Percentiles rank a stretch among this genome's conserved stretches.
These are phyloP conservation scores for Russula griseocarnosa DNA, from an alignment of 768 basidiomycete species.

Conservation along the genomic window DNA sequence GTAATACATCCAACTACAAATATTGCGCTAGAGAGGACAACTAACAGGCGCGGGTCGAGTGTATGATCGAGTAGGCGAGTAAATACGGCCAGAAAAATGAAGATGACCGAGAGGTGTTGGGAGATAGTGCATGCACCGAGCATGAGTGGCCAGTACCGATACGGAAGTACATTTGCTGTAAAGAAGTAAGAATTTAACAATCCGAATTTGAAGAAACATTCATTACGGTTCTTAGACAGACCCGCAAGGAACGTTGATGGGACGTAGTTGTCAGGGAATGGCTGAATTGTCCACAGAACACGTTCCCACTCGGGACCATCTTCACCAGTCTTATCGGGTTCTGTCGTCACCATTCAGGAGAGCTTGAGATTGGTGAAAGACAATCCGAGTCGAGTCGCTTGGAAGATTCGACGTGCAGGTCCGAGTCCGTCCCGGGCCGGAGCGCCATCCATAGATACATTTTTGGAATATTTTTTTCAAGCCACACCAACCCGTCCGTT, in stretches of 20 bases:
- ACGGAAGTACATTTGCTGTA: conserved; percentile 74
- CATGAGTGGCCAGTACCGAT: conserved; percentile 72
- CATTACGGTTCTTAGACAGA: conserved; percentile 67
- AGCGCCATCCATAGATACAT: too few species aligned
- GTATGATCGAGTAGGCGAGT: conserved; percentile 58
- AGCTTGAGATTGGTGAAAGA: not conserved
- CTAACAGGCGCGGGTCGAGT: conserved; percentile 65
- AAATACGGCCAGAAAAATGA: conserved; percentile 80
- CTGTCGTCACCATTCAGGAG: not conserved
- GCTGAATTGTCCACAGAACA: conserved; percentile 73
- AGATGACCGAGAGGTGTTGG: conserved; percentile 78
- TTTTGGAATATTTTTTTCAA: too few species aligned
- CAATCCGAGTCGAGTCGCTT: too few species aligned
- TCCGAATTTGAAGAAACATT: conserved; percentile 4
- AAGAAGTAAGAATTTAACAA: conserved; percentile 4
- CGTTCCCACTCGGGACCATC: conserved; percentile 53
- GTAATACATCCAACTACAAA: conserved; percentile 57
- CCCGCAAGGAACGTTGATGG: conserved; percentile 74
- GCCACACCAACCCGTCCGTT: too few species aligned
- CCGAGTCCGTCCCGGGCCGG: too few species aligned
- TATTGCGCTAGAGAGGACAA: conserved; percentile 57
- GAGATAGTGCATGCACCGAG: conserved; percentile 69
- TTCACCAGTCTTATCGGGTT: not conserved
- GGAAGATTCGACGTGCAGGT: too few species aligned
- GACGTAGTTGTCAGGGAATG: conserved; percentile 83